Evolutionary conservation across 1,139 yeast species (phyloP).

Genomic region (Kurtzmaniella quercitrusa): DNA sequence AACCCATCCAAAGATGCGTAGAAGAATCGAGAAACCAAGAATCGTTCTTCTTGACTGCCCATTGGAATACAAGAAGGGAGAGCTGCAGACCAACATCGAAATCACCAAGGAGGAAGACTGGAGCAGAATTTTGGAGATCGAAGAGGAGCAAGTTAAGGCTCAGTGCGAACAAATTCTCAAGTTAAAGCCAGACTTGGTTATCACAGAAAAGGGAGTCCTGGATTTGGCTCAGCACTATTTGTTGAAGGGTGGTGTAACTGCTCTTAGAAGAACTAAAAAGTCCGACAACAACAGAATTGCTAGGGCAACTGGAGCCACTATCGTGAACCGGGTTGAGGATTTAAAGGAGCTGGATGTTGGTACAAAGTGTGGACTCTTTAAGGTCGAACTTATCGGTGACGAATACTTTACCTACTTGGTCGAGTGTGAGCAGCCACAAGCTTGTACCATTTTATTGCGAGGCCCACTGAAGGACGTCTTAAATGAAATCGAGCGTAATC

Average conservation of each 20-base stretch:
- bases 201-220: constrained; percentile 97
- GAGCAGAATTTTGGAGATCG: constrained; percentile 92
- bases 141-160: constrained; percentile 91
- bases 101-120: constrained; percentile 96
- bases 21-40: constrained; percentile 83
- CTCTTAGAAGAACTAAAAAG: constrained; percentile 91
- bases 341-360: constrained; percentile 89
- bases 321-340: constrained; percentile 94
- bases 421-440: constrained; percentile 80
- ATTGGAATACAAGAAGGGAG: constrained; percentile 97
- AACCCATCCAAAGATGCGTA: constrained; percentile 96
- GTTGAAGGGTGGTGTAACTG: constrained; percentile 89
- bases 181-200: constrained; percentile 88
- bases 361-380: constrained; percentile 81
- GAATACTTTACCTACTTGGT: constrained; percentile 89
- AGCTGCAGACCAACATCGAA: constrained; percentile 96
- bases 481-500: constrained; percentile 93
- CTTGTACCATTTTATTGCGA: constrained; percentile 88
- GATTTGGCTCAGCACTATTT: constrained; percentile 97
- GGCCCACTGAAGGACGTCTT: constrained; percentile 97
- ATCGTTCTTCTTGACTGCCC: constrained; percentile 92
- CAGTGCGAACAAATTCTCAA: constrained; percentile 84
- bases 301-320: constrained; percentile 96
- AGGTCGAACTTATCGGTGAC: constrained; percentile 93
- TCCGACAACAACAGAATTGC: constrained; percentile 96